Evolutionary conservation across 345 rosid species (phyloP), one percentile per base, ranked within the genome.

Genomic region (Heritiera littoralis): DNA sequence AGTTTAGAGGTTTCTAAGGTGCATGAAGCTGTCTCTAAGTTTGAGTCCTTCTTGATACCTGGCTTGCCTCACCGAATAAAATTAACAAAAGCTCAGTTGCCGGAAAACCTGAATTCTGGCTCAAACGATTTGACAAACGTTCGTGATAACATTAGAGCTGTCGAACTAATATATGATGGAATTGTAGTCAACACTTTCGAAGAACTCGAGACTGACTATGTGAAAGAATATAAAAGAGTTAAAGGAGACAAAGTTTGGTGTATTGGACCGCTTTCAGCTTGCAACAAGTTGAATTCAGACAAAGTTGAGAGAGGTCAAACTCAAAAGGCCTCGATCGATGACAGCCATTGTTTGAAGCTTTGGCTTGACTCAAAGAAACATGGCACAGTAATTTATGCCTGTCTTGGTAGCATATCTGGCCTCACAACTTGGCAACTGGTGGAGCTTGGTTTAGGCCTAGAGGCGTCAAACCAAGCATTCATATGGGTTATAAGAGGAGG

Each of bases 391-490:
- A 17, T 89, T 3, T 90, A 90, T 56, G 87, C 82, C 54, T 90
- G 89, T 56, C 87, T 89, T 0, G 92, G 92, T 32, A 87, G 89
- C 78, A 58, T 86, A 0, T 82, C 81, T 49, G 83, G 80, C 56
- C 85, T 85, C 67, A 75, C 85, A 1, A n/a, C 71, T 4, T 8
- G 54, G 10, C 92, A 88, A 32, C 68, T 88, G 77, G 82, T 76
- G 54, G 90, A 87, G 74, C 86, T 87, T 1, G 92, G 89, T 0
- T 18, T 86, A 54, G 94, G 88, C 17, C 72, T 90, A 0, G 92
- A 85, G 45, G 82, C 84, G 30, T 85, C 90, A 0, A 66, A 74
- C 45, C 68, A 30, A 56, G 87, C 89, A 7, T 84, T 86, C 65
- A 56, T 82, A 5, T 84, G 87, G 87, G 83, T 77, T 0, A 20